Evolutionary conservation across 140 eudicot genomes (phyloP), one percentile per base, ranked within the genome.

Genomic region (Flaveria floridana): DNA sequence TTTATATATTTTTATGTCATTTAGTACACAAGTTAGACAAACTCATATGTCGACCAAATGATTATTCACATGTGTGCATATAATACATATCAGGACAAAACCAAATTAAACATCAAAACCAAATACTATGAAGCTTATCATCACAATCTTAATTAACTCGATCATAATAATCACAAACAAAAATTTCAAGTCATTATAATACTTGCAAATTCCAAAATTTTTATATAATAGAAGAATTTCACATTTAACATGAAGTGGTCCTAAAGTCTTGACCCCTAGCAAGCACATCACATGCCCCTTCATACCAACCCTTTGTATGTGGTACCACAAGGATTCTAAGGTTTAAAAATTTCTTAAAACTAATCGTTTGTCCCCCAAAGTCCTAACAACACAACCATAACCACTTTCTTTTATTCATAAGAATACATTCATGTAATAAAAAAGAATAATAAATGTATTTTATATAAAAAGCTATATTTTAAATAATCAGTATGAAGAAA

Each of bases 301-400:
- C 77, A 70, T 75, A 73, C 84, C 80, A 63, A 80, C 83, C 78
- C 71, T 67, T 66, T 67, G 23, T 80, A 67, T 46, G 72, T 75
- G 78, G 82, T 71, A 72, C 86, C 71, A 77, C 39, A 58, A 59
- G 16, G 75, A 68, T 64, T 81, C 69, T 25, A 74, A 66, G 63
- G 65, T 53, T 63, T 80, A 74, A 80, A 78, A 74, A 81, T 78
- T 83, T 66, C 57, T 25, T 67, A 75, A 81, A 78, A 72, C 76
- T 61, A 74, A 81, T 88, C 83, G 76, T 46, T 28, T 89, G 95
- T 89, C 89, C 80, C 87, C 65, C 70, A 89, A 89, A 86, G 95
- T 58, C 77, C 73, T 81, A 80, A 84, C 95, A 89, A 47, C 82
- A 84, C 86, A 82, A 86, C 87, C 84, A 75, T 84, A 80, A 82